Percentiles rank a stretch among this genome's conserved stretches.
phyloP scores from a whole-genome alignment of 345 rosid genomes.

The Eucalyptus camaldulensis region DNA sequence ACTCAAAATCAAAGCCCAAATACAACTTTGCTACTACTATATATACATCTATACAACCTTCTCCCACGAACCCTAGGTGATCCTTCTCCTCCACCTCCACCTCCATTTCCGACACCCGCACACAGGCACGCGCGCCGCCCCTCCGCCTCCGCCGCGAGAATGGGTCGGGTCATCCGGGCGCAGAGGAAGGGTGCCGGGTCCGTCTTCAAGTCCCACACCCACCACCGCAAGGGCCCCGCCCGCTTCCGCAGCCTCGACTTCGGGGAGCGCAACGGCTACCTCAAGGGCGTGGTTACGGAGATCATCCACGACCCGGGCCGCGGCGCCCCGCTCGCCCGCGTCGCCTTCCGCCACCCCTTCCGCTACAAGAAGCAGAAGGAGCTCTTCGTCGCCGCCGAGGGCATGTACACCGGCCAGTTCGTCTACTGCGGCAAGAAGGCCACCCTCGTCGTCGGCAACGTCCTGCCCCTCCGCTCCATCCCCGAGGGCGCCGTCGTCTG shows the following conservation, averaged over 20 bases:
- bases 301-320: slow-evolving; percentile 41
- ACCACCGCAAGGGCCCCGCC: slow-evolving; percentile 45
- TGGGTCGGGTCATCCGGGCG: slow-evolving; percentile 41
- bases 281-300: slow-evolving; percentile 30
- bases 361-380: slow-evolving; percentile 43
- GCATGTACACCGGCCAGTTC: slow-evolving; percentile 45
- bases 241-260: slow-evolving; percentile 36
- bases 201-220: slow-evolving; percentile 44
- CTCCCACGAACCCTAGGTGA: not conserved
- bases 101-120: not conserved
- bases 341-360: slow-evolving; percentile 34
- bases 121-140: not conserved
- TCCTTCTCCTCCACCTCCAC: not conserved
- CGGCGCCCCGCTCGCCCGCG: slow-evolving; percentile 32
- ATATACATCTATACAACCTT: not conserved
- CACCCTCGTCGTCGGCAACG: slow-evolving; percentile 44
- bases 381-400: slow-evolving; percentile 44
- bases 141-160: not conserved
- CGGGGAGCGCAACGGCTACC: slow-evolving; percentile 40
- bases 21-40: not conserved
- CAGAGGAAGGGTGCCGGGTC: slow-evolving; percentile 51
- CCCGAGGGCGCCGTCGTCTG: slow-evolving; percentile 48
- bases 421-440: slow-evolving; percentile 58
- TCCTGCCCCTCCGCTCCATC: slow-evolving; percentile 28
- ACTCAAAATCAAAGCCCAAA: not conserved